Evolutionary conservation across 2,329 filamentous ascomycete genomes (phyloP).

Genomic region (Metarhizium brunneum): DNA sequence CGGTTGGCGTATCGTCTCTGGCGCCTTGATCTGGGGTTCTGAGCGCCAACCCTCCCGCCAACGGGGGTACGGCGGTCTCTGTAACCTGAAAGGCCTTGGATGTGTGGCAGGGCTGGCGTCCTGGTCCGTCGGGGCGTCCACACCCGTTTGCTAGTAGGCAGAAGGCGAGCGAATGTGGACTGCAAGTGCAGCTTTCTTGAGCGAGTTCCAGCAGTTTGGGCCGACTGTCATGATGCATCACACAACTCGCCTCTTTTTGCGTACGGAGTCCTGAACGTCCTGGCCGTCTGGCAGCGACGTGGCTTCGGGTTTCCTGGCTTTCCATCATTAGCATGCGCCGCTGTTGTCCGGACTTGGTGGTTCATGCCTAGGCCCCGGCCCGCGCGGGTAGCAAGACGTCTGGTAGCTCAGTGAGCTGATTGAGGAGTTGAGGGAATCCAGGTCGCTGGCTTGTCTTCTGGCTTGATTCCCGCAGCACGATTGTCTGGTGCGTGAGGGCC

Average conservation of each 20-base stretch:
- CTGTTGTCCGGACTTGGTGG: too few relatives aligned
- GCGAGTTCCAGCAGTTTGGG: background rate
- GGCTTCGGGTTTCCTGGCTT: background rate
- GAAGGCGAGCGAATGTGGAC: background rate
- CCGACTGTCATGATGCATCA: background rate
- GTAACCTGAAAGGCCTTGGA: too few relatives aligned
- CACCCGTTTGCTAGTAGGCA: background rate
- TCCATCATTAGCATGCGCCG: too few relatives aligned
- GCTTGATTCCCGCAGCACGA: background rate
- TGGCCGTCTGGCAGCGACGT: background rate
- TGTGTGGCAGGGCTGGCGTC: background rate
- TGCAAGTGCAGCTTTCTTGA: background rate
- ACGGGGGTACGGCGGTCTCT: too few relatives aligned
- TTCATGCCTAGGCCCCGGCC: too few relatives aligned
- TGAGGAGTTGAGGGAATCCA: too few relatives aligned
- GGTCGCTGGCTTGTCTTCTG: background rate
- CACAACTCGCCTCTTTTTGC: background rate
- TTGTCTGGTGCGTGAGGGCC: background rate
- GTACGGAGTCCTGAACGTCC: too few relatives aligned
- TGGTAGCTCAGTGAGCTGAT: too few relatives aligned
- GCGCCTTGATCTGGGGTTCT: too few relatives aligned
- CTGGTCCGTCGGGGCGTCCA: background rate
- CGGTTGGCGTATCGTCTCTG: too few relatives aligned
- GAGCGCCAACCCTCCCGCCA: too few relatives aligned
- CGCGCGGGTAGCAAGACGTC: too few relatives aligned